Percentiles rank a stretch among this genome's conserved stretches.
Conservation (phyloP, 257 asterid genomes). For the Rubia yunnanensis region DNA sequence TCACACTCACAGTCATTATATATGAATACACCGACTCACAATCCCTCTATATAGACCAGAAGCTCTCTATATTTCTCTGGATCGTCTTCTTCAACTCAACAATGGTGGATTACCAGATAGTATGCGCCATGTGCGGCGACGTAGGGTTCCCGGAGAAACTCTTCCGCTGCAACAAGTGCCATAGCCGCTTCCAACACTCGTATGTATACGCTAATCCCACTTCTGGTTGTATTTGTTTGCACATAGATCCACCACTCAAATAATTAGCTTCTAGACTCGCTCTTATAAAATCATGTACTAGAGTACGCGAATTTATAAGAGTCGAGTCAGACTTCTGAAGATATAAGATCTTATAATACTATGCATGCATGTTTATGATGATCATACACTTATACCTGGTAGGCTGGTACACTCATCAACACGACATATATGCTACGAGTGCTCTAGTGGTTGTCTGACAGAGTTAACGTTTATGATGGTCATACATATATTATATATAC, state of each 20-base stretch:
- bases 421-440: no score
- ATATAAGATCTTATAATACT: no score
- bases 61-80: neutral
- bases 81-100: neutral
- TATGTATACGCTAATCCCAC: conserved; percentile 14
- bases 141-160: conserved; percentile 90
- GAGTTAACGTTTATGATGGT: no score
- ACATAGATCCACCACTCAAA: no score
- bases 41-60: neutral
- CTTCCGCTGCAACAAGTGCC: conserved; percentile 91
- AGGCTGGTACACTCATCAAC: no score
- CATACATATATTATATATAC: no score
- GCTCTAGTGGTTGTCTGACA: no score
- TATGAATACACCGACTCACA: conserved; percentile 15
- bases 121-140: conserved; percentile 94
- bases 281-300: no score
- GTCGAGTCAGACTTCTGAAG: no score
- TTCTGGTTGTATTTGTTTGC: neutral
- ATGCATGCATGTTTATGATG: conserved; percentile 16
- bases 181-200: conserved; percentile 92
- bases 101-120: conserved; percentile 81
- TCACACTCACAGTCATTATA: conserved; percentile 3
- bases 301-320: no score
- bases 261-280: no score
- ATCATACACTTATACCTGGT: no score